Evolutionary conservation across 2,329 filamentous ascomycete species (phyloP).

Genomic region (Raffaelea albimanens): DNA sequence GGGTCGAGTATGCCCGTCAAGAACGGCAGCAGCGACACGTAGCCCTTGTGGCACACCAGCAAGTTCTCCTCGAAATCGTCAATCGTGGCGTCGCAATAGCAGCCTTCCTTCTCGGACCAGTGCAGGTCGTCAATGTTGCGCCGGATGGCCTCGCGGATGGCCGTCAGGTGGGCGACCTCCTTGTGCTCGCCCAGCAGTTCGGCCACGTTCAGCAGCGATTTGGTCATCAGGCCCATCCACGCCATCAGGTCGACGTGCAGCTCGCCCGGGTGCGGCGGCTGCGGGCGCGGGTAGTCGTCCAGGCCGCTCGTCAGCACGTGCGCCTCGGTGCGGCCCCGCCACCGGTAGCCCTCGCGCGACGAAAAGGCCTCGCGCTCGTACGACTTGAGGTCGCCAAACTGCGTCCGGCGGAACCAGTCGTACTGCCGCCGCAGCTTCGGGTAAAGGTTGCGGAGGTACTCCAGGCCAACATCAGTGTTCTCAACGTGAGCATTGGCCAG

Average conservation of each 20-base stretch:
- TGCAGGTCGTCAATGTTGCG: constrained; percentile 88
- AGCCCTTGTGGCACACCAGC: constrained; percentile 93
- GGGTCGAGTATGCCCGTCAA: constrained; percentile 69
- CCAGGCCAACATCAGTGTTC: constrained; percentile 55
- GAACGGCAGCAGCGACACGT: constrained; percentile 90
- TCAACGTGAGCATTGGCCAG: constrained; percentile 57
- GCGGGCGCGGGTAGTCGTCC: constrained; percentile 89
- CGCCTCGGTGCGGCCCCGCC: constrained; percentile 78
- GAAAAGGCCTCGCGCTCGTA: constrained; percentile 88
- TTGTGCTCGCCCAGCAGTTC: constrained; percentile 53
- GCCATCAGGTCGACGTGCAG: constrained; percentile 89
- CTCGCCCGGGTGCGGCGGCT: constrained; percentile 91
- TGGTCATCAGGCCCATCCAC: constrained; percentile 96
- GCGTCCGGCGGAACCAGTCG: constrained; percentile 89
- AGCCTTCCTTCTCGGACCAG: constrained; percentile 72
- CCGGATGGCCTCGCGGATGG: constrained; percentile 66
- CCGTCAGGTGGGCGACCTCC: constrained; percentile 63
- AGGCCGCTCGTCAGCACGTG: constrained; percentile 90
- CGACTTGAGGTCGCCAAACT: constrained; percentile 78
- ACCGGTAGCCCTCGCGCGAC: constrained; percentile 85
- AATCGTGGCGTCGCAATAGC: constrained; percentile 90
- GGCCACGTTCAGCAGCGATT: constrained; percentile 73
- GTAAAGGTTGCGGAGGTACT: constrained; percentile 70
- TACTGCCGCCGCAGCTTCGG: constrained; percentile 84
- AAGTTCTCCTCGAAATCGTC: constrained; percentile 88